phyloP scores from a whole-genome alignment of 768 basidiomycete species.

The Lentinula detonsa region DNA sequence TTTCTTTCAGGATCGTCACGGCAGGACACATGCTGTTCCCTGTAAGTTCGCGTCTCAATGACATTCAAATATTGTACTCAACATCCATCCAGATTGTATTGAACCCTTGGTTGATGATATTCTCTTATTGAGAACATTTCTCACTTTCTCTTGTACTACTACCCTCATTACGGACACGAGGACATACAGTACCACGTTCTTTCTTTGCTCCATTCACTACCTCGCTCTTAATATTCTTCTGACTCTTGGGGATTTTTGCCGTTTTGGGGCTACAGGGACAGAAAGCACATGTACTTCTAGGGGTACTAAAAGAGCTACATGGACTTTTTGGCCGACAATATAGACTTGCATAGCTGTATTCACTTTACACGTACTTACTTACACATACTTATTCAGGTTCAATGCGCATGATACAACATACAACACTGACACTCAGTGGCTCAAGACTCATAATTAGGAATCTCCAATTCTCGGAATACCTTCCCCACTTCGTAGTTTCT shows the following conservation, averaged over 20 bases:
- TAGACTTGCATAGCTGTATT: background rate
- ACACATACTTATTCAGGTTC: background rate
- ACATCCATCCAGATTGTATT: conserved; percentile 53
- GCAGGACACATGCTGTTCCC: conserved; percentile 71
- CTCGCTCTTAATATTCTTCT: background rate
- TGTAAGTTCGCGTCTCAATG: conserved; percentile 30
- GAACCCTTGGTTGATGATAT: conserved; percentile 88
- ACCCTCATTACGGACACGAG: background rate
- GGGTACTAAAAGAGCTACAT: background rate
- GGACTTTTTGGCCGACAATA: background rate
- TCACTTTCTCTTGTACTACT: background rate
- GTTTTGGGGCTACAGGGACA: background rate
- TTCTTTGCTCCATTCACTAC: background rate
- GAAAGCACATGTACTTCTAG: background rate
- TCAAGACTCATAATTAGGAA: background rate
- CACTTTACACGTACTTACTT: background rate
- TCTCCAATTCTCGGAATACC: background rate
- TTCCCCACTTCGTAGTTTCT: background rate
- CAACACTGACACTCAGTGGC: background rate
- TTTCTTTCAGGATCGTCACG: conserved; percentile 43
- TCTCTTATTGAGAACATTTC: conserved; percentile 39
- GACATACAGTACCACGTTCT: background rate
- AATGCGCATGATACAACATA: background rate
- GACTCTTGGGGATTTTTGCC: background rate
- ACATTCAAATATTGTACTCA: background rate